Conservation (phyloP, 805 yeast genomes). For the Kuraishia cidri region DNA sequence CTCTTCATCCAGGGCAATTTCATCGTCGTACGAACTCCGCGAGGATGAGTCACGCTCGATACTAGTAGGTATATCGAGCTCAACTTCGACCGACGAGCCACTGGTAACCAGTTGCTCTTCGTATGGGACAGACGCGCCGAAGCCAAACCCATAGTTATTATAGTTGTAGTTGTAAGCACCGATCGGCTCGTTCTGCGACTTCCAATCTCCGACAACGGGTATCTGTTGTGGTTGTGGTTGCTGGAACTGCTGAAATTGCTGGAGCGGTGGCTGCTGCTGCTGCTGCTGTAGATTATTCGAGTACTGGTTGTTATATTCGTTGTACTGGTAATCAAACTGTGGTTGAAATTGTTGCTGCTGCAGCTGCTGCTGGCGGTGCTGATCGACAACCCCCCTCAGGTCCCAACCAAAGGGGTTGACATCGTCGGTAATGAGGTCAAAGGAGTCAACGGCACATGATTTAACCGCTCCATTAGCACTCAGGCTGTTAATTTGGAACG, state of each 20-base stretch:
- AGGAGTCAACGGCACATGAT: conserved; percentile 2
- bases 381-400: neutral
- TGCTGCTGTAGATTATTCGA: neutral
- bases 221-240: no score
- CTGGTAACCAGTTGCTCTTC: no score
- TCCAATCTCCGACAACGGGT: no score
- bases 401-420: conserved; percentile 2
- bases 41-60: neutral
- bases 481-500: no score
- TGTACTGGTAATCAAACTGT: conserved; percentile 1
- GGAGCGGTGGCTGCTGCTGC: neutral
- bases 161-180: neutral
- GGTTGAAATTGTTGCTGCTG: no score
- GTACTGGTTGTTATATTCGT: neutral
- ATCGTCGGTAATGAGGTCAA: conserved; percentile 1
- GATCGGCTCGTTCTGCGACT: no score
- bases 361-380: no score
- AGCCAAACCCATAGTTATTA: neutral
- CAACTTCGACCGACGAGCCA: neutral
- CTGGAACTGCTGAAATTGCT: no score
- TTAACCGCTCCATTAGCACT: no score
- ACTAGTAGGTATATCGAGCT: neutral
- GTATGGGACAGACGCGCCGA: no score
- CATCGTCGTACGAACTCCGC: neutral
- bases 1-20: conserved; percentile 1